Conservation (phyloP, 441 rosid genomes). For the Hypseocharis bilobata region DNA sequence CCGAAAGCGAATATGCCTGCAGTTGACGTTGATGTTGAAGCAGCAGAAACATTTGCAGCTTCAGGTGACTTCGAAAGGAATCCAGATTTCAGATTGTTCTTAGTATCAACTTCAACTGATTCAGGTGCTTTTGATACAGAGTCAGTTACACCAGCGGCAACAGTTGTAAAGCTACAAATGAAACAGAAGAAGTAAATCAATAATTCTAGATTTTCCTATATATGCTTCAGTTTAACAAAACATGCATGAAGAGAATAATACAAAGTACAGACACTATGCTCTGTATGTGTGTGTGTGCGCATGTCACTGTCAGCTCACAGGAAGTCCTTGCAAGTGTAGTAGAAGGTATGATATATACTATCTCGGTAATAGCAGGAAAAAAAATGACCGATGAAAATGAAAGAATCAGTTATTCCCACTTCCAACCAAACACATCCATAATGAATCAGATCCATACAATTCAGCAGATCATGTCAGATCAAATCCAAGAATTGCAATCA, state of each 20-base stretch:
- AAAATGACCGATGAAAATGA: too few relatives aligned
- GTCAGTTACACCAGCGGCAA: slow-evolving; percentile 31
- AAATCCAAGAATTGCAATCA: neutral
- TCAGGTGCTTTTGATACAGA: slow-evolving; percentile 32
- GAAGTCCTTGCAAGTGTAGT: too few relatives aligned
- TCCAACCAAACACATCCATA: too few relatives aligned
- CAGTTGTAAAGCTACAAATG: slow-evolving; percentile 33
- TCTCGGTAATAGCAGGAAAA: too few relatives aligned
- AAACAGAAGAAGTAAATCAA: slow-evolving; percentile 1
- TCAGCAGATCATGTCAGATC: neutral
- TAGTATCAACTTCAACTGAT: slow-evolving; percentile 29
- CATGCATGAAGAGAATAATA: neutral
- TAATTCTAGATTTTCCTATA: neutral
- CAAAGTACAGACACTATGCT: neutral
- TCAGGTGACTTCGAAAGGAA: slow-evolving; percentile 22
- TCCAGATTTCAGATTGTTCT: slow-evolving; percentile 29
- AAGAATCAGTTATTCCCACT: too few relatives aligned
- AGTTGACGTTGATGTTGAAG: slow-evolving; percentile 27
- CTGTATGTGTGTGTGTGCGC: too few relatives aligned
- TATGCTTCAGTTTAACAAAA: neutral
- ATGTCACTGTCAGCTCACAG: too few relatives aligned
- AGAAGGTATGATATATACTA: too few relatives aligned
- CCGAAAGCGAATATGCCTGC: slow-evolving; percentile 40
- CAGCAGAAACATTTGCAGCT: slow-evolving; percentile 27
- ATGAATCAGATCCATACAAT: neutral